phyloP scores from a whole-genome alignment of 192 early-diverging fungal genomes.

The Funneliformis mosseae region DNA sequence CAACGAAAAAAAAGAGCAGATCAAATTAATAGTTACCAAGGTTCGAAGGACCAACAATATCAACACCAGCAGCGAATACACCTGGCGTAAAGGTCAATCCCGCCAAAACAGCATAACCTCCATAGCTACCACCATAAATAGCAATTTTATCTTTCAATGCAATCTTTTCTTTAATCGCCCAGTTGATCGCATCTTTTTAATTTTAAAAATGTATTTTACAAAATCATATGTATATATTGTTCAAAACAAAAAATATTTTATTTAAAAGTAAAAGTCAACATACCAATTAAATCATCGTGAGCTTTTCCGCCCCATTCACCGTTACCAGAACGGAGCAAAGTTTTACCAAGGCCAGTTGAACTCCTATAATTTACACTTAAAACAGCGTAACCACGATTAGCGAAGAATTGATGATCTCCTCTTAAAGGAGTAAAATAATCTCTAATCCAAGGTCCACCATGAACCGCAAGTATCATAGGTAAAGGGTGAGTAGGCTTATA shows the following conservation, averaged over 20 bases:
- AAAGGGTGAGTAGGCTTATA: constrained; percentile 28
- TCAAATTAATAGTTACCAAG: constrained; percentile 39
- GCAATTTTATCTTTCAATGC: constrained; percentile 44
- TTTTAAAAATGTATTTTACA: neutral
- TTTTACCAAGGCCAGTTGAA: constrained; percentile 43
- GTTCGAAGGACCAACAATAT: constrained; percentile 47
- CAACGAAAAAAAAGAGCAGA: constrained; percentile 28
- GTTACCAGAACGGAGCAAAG: constrained; percentile 33
- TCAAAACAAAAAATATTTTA: no score
- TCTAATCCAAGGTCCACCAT: constrained; percentile 45
- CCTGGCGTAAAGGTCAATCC: constrained; percentile 49
- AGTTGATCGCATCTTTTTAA: constrained; percentile 38
- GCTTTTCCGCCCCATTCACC: constrained; percentile 42
- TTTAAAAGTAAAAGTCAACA: neutral
- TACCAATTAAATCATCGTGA: constrained; percentile 45
- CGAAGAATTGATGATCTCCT: constrained; percentile 34
- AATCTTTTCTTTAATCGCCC: constrained; percentile 39
- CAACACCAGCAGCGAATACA: constrained; percentile 45
- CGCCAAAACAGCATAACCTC: constrained; percentile 45
- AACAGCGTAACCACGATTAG: constrained; percentile 48
- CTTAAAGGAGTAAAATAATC: constrained; percentile 28
- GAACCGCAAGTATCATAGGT: constrained; percentile 40
- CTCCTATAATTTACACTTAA: constrained; percentile 43
- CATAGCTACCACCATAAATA: constrained; percentile 45
- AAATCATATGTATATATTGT: no score